Evolutionary conservation across 2,329 filamentous ascomycete genomes (phyloP).

Genomic region (Talaromyces amestolkiae): DNA sequence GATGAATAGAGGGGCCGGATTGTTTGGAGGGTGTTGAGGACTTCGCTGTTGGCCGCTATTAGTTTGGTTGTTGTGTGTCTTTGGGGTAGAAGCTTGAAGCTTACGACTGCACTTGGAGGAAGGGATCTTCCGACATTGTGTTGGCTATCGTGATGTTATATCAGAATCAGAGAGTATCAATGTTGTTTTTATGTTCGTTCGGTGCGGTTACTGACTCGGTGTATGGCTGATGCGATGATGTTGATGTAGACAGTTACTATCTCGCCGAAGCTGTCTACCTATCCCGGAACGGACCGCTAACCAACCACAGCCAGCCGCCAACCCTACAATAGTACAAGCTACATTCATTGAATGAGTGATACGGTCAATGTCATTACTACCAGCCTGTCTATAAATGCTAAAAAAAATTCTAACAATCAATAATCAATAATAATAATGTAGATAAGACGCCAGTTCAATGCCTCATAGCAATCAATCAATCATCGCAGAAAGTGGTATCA

Average conservation of each 20-base stretch:
- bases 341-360: neutral
- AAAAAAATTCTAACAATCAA: neutral
- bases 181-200: neutral
- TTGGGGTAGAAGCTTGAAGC: conserved; percentile 18
- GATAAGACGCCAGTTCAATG: conserved; percentile 17
- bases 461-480: conserved; percentile 10
- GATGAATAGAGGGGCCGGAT: conserved; percentile 87
- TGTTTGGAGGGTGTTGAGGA: conserved; percentile 75
- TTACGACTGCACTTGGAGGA: conserved; percentile 50
- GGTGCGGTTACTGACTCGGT: neutral
- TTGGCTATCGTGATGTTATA: too few species aligned
- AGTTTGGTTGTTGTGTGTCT: conserved; percentile 1
- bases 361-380: neutral
- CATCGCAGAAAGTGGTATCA: conserved; percentile 21
- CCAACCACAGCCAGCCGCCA: neutral
- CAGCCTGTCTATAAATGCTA: conserved; percentile 10
- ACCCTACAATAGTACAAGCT: neutral
- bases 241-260: neutral
- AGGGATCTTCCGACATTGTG: conserved; percentile 38
- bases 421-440: neutral
- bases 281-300: neutral
- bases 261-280: neutral
- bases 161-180: too few species aligned
- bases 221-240: neutral
- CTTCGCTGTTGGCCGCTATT: conserved; percentile 62